Conservation (phyloP, 139 green algal genomes). For the Micractinium conductrix region DNA sequence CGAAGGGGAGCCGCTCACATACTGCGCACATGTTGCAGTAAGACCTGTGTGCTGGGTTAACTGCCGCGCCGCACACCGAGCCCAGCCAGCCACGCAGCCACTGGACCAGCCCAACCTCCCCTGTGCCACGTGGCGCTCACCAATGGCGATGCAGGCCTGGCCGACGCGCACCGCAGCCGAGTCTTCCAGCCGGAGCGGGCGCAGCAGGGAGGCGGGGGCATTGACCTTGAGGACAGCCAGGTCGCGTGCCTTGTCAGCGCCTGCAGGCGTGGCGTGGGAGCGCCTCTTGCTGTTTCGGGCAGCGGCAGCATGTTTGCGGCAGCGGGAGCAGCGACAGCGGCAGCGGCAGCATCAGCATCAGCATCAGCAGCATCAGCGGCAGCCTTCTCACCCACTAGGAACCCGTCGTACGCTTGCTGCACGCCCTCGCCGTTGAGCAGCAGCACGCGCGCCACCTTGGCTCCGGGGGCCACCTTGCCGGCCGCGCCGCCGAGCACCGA, state of each 20-base stretch:
- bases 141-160: slow-evolving; percentile 76
- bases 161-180: slow-evolving; percentile 66
- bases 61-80: too few species aligned
- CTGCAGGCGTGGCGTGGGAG: neutral
- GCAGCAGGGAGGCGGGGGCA: slow-evolving; percentile 46
- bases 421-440: slow-evolving; percentile 67
- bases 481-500: slow-evolving; percentile 33
- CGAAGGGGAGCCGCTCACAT: too few species aligned
- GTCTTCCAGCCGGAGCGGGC: slow-evolving; percentile 57
- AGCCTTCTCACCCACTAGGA: slow-evolving; percentile 49
- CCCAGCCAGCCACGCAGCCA: too few species aligned
- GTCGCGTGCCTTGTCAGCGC: slow-evolving; percentile 68
- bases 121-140: too few species aligned
- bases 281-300: neutral
- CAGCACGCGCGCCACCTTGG: slow-evolving; percentile 63
- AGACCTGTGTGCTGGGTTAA: too few species aligned
- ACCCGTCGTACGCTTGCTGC: slow-evolving; percentile 68
- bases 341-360: neutral
- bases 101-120: too few species aligned
- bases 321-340: neutral
- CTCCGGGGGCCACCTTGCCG: slow-evolving; percentile 11
- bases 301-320: too few species aligned
- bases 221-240: slow-evolving; percentile 73
- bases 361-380: neutral
- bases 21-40: too few species aligned